These are phyloP conservation scores for Euphorbia celastroides DNA, from an alignment of 441 rosid species.

Conservation along the genomic window DNA sequence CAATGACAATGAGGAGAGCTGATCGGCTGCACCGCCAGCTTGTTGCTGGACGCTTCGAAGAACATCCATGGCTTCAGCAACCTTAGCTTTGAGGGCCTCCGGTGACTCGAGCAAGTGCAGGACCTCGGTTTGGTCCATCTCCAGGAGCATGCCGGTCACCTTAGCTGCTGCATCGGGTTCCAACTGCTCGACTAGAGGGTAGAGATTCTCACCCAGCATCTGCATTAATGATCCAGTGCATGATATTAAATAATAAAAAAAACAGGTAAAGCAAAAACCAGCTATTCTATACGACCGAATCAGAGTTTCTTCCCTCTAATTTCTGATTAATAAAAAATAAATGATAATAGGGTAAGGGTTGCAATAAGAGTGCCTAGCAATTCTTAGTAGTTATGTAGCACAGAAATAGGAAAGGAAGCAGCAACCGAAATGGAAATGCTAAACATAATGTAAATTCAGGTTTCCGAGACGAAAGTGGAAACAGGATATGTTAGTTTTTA, in stretches of 20 bases:
- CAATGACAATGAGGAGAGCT: slow-evolving; percentile 61
- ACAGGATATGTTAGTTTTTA: no score
- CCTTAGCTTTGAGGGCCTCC: slow-evolving; percentile 74
- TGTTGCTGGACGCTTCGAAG: slow-evolving; percentile 70
- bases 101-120: slow-evolving; percentile 84
- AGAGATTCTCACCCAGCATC: slow-evolving; percentile 89
- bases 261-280: no score
- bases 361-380: neutral
- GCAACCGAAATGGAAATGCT: no score
- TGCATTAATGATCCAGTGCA: slow-evolving; percentile 12
- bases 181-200: slow-evolving; percentile 80
- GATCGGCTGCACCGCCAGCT: slow-evolving; percentile 56
- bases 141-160: slow-evolving; percentile 91
- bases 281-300: neutral
- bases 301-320: neutral
- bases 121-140: slow-evolving; percentile 92
- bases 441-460: no score
- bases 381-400: no score
- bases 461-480: no score
- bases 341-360: neutral
- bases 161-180: slow-evolving; percentile 82
- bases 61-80: slow-evolving; percentile 89
- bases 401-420: neutral
- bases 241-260: neutral
- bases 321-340: neutral